Evolutionary conservation across 768 basidiomycete genomes (phyloP), one percentile per base, ranked within the genome.

Genomic region (Leccinum imitatum): DNA sequence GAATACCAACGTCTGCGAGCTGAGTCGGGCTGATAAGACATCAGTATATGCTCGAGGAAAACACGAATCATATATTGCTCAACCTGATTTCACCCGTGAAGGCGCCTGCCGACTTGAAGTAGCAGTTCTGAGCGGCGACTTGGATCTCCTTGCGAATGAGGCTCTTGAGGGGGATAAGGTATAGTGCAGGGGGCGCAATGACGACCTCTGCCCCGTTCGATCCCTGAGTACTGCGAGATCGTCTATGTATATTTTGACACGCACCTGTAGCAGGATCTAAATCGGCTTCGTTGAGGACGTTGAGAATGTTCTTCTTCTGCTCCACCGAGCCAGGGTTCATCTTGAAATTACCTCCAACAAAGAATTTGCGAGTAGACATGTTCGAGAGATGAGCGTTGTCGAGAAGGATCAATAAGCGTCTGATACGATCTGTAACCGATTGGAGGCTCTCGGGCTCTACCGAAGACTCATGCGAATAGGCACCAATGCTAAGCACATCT

Each of bases 281-380:
- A 54, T 85, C 78, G 55, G 93, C 93, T 4, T 84, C 76, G 79
- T 97, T 97, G 56, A 99, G 78, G 53, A 79, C 71, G 54, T 84
- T 75, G 66, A 92, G 76, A 69, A 99, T 83, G 48, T 78, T 76
- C 64, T 78, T 78, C 75, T 90, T 88, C 66, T 85, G 81, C 63
- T 81, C 80, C 63, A 79, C 79, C 39, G 87, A 83, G 59, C 79
- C 79, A 30, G 91, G 91, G 80, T 98, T 96, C 88, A 98, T 89
- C 82, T 98, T 99, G 86, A 96, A 98, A 84, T 98, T 98, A 31
- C 95, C 93, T 63, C 96, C 96, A 68, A 92, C 94, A 72, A 97
- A 95, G 80, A 95, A 96, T 75, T 85, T 79, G 71, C 93, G 92
- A 62, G 87, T 14, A 21, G 21, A 19, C 53, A 7, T 51, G 65